Conservation (phyloP, 768 basidiomycete species). For the Suillus subluteus region DNA sequence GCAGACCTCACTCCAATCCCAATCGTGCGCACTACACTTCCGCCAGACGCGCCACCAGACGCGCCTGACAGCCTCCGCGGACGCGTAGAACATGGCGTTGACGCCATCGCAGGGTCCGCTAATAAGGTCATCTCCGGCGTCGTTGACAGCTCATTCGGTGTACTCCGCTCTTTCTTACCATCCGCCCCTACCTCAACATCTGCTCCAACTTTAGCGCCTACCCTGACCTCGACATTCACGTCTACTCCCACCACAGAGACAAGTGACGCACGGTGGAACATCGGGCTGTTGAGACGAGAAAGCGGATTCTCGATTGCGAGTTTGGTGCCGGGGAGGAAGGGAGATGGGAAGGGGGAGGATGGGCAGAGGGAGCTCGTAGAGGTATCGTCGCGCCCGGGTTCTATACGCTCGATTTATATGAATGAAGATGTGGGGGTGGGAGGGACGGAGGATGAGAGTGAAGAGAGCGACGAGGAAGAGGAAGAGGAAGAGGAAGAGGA, state of each 20-base stretch:
- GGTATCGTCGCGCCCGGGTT: slow-evolving; percentile 53
- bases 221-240: slow-evolving; percentile 21
- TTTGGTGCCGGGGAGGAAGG: slow-evolving; percentile 53
- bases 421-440: slow-evolving; percentile 9
- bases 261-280: slow-evolving; percentile 44
- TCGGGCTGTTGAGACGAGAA: slow-evolving; percentile 73
- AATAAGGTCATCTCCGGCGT: slow-evolving; percentile 80
- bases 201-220: slow-evolving; percentile 28
- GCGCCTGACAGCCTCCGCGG: slow-evolving; percentile 63
- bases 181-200: slow-evolving; percentile 31
- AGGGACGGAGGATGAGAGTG: slow-evolving; percentile 33
- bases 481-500: slow-evolving; percentile 42
- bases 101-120: slow-evolving; percentile 81
- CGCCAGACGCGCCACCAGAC: slow-evolving; percentile 52
- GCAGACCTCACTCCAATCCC: slow-evolving; percentile 84
- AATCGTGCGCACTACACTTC: slow-evolving; percentile 50
- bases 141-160: slow-evolving; percentile 88
- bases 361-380: slow-evolving; percentile 59
- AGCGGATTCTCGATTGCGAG: slow-evolving; percentile 84
- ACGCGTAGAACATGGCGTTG: slow-evolving; percentile 79
- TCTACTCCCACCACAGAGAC: slow-evolving; percentile 6
- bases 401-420: slow-evolving; percentile 38
- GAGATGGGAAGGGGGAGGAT: slow-evolving; percentile 27
- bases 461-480: slow-evolving; percentile 26
- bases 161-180: slow-evolving; percentile 78